Base-by-base conservation (phyloP, 306 rosid genomes). In the Dicorynia guianensis region DNA sequence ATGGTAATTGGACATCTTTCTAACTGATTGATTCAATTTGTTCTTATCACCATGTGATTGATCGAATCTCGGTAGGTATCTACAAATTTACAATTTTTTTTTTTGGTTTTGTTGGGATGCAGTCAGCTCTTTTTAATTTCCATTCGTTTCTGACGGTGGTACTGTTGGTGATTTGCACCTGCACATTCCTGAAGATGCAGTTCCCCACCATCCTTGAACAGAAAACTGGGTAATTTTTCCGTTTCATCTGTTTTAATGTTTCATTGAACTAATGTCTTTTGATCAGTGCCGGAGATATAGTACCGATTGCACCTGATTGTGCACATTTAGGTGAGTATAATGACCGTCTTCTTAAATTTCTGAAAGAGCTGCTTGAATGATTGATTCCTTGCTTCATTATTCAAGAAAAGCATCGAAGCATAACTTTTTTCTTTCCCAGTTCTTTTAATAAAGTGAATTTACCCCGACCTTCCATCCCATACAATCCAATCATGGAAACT, bases 91-190 rank as follows among this genome's bases (percentile, higher is more conserved):
- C 43, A 20, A n/a, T n/a, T 38, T 48, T 57, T 48, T 25, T 25
- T 2, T 25, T 1, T 6, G 12, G 12, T 42, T 55, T 30, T 20
- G 14, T 6, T 55, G 18, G 60, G 46, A 50, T 83, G 20, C 84
- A 91, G 97, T 91, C 97, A 57, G 97, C 97, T 61, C 89, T 91
- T 54, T 91, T 91, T 84, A 91, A 91, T 78, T 91, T 91, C 82
- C 89, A 89, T 81, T 91, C 97, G 25, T 91, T 91, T 80, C 76
- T 91, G 81, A 89, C 90, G 81, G 97, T 91, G 77, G 93, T 91
- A 72, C 87, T 91, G 18, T 66, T 89, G 68, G 92, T 85, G 82
- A 89, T 91, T 66, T 91, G 97, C 75, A 80, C 97, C 70, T 87
- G 94, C 84, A 85, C 97, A 20, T 91, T 83, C 77, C 77, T 91